phyloP scores from a whole-genome alignment of 257 asterid species.

The Fraxinus cuspidata region DNA sequence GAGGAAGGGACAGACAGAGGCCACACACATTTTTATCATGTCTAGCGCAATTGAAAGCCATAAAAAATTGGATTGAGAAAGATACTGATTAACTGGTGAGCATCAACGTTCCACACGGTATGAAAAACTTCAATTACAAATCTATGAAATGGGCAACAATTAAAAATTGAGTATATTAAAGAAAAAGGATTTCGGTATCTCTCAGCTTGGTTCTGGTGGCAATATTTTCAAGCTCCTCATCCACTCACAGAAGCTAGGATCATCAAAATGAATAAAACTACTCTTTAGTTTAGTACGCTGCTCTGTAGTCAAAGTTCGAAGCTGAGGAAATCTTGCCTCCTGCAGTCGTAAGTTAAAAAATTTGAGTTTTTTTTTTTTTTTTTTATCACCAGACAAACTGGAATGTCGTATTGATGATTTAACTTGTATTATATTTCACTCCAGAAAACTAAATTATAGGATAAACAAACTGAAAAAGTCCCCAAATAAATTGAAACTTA shows the following conservation, averaged over 20 bases:
- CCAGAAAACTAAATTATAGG: not conserved
- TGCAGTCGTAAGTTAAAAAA: conserved; percentile 29
- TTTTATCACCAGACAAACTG: not conserved
- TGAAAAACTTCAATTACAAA: not conserved
- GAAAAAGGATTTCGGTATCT: not conserved
- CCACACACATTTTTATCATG: no score
- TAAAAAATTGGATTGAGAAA: no score
- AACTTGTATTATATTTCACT: not conserved
- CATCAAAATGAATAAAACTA: conserved; percentile 84
- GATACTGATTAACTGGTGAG: not conserved
- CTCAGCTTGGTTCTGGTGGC: conserved; percentile 81
- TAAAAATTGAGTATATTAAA: not conserved
- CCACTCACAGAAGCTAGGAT: conserved; percentile 98
- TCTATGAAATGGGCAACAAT: not conserved
- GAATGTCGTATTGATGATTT: not conserved
- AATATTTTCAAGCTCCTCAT: conserved; percentile 76
- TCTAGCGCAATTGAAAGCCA: no score
- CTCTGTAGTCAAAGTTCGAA: conserved; percentile 69
- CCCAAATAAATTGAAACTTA: conserved; percentile 3
- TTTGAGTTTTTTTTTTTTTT: no score
- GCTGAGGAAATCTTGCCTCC: conserved; percentile 99
- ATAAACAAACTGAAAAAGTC: conserved; percentile 1
- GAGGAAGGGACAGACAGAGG: no score
- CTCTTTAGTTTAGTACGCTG: conserved; percentile 83
- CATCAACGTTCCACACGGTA: no score